Conservation (phyloP, 768 basidiomycete genomes). For the Boletellus emodensis region DNA sequence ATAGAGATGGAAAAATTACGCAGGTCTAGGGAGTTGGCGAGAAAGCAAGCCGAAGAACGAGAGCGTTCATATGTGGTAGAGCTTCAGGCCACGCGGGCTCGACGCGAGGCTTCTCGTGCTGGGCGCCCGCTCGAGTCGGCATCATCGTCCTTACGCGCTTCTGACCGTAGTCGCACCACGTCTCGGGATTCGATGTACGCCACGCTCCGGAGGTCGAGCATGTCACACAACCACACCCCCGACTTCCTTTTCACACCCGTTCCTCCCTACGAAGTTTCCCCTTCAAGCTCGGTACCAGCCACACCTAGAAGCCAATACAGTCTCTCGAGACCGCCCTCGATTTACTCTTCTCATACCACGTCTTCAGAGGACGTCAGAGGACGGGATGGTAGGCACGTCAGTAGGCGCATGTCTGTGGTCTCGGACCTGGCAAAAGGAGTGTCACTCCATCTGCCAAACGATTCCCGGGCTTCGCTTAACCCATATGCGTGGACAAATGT, state of each 20-base stretch:
- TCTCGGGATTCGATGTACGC: constrained; percentile 36
- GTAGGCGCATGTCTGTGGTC: constrained; percentile 41
- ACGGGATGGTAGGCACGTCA: constrained; percentile 34
- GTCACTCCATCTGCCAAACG: constrained; percentile 25
- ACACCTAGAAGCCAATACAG: constrained; percentile 35
- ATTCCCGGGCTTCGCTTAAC: constrained; percentile 22
- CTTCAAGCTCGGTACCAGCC: constrained; percentile 45
- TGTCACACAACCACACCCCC: constrained; percentile 44
- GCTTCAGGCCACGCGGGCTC: constrained; percentile 53
- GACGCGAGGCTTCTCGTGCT: constrained; percentile 56
- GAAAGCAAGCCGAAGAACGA: constrained; percentile 44
- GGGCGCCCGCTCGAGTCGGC: constrained; percentile 34
- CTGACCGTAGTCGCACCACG: constrained; percentile 34
- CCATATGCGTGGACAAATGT: constrained; percentile 27
- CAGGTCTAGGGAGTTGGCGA: constrained; percentile 33
- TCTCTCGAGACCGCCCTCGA: constrained; percentile 51
- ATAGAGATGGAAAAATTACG: constrained; percentile 50
- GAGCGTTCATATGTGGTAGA: constrained; percentile 55
- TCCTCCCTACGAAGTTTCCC: constrained; percentile 42
- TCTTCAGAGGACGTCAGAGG: constrained; percentile 56
- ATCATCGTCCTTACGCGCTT: constrained; percentile 17
- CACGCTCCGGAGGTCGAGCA: constrained; percentile 23
- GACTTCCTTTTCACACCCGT: constrained; percentile 38
- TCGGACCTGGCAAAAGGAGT: constrained; percentile 32
- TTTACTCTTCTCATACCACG: constrained; percentile 49